Evolutionary conservation across 345 rosid genomes (phyloP).

Genomic region (Lumnitzera littorea): DNA sequence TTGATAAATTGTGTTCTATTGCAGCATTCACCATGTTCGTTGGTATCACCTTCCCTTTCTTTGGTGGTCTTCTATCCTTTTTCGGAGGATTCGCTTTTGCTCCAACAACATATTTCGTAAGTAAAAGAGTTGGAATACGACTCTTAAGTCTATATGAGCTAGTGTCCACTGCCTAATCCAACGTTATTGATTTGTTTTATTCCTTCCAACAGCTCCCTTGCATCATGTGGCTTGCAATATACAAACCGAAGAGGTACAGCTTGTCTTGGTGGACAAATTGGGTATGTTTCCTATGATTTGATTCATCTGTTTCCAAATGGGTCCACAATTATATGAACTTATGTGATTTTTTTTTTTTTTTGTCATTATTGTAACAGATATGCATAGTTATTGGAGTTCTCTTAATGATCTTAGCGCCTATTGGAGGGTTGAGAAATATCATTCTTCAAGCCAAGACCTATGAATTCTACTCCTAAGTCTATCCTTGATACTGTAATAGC

Average conservation of each 20-base stretch:
- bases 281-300: constrained; percentile 29
- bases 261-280: constrained; percentile 68
- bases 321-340: not conserved
- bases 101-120: constrained; percentile 73
- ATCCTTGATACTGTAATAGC: too few species aligned
- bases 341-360: constrained; percentile 1
- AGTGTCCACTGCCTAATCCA: not conserved
- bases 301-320: not conserved
- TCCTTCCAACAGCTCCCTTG: constrained; percentile 50
- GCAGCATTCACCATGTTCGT: constrained; percentile 64
- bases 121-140: constrained; percentile 6
- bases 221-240: constrained; percentile 54
- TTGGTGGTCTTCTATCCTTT: constrained; percentile 52
- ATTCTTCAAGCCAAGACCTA: constrained; percentile 52
- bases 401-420: constrained; percentile 63
- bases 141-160: too few species aligned
- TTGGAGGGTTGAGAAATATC: constrained; percentile 79
- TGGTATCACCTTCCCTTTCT: constrained; percentile 72
- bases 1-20: not conserved
- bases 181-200: not conserved
- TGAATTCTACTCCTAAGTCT: constrained; percentile 37
- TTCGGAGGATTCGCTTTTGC: constrained; percentile 86
- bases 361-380: constrained; percentile 32
- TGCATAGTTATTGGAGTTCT: constrained; percentile 58
- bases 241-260: constrained; percentile 45